A percentile compares a stretch with the other conserved stretches of the same genome.
Evolutionary conservation across 1,139 yeast species (phyloP).

Genomic region (Geotrichum reessii): DNA sequence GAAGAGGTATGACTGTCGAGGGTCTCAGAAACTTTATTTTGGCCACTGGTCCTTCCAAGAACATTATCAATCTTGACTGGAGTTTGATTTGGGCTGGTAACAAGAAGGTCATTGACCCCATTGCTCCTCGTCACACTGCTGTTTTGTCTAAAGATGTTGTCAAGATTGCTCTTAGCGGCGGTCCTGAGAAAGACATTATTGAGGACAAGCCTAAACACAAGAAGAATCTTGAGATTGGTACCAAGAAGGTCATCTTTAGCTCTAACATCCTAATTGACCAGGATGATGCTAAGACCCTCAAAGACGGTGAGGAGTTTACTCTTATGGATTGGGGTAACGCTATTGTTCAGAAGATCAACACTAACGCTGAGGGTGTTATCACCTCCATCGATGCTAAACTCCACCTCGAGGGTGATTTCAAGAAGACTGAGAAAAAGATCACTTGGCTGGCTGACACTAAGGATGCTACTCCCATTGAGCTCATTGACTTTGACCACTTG

Average conservation of each 20-base stretch:
- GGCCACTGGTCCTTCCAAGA: constrained; percentile 95
- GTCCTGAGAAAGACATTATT: constrained; percentile 54
- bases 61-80: constrained; percentile 95
- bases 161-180: constrained; percentile 45
- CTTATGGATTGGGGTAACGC: constrained; percentile 99
- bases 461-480: constrained; percentile 63
- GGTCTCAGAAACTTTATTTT: constrained; percentile 89
- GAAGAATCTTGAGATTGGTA: constrained; percentile 89
- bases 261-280: constrained; percentile 72
- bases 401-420: constrained; percentile 94
- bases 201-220: constrained; percentile 91
- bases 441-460: constrained; percentile 89
- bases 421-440: constrained; percentile 89
- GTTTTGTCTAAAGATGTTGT: constrained; percentile 57
- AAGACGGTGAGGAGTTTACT: constrained; percentile 77
- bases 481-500: constrained; percentile 91
- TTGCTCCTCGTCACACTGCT: constrained; percentile 93
- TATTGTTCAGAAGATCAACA: constrained; percentile 65
- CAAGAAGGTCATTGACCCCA: constrained; percentile 92
- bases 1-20: constrained; percentile 99
- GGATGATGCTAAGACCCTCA: constrained; percentile 72
- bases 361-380: constrained; percentile 50
- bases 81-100: constrained; percentile 93
- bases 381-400: constrained; percentile 68
- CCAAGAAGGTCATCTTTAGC: constrained; percentile 67